Conservation (phyloP, 1,284 basidiomycete genomes). For the Peniophora sp. region DNA sequence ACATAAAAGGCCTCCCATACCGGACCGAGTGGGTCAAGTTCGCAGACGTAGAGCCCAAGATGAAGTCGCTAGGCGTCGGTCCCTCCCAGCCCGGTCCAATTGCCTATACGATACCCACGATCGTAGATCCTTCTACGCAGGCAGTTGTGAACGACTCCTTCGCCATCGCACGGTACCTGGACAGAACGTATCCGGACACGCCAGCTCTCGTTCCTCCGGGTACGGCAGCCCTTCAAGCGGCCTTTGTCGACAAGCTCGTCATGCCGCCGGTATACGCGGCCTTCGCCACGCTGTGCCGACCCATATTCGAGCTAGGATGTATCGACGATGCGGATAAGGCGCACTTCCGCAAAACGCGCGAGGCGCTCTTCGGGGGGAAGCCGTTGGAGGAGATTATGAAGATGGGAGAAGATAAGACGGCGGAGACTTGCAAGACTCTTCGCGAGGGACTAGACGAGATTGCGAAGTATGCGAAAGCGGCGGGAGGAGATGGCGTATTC, state of each 20-base stretch:
- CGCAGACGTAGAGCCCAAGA: constrained; percentile 19
- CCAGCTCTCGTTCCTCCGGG: constrained; percentile 12
- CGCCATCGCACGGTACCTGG: constrained; percentile 18
- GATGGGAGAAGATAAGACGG: no score
- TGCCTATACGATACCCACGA: constrained; percentile 8
- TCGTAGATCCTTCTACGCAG: constrained; percentile 9
- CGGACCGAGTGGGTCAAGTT: constrained; percentile 23
- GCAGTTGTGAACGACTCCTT: constrained; percentile 13
- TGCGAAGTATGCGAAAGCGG: no score
- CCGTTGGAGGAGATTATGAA: no score
- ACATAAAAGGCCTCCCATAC: constrained; percentile 20
- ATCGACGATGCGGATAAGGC: no score
- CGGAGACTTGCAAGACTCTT: no score
- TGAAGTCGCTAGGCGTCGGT: constrained; percentile 16
- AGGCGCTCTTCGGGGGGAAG: no score
- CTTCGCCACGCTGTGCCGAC: no score
- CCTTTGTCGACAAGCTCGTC: constrained; percentile 6
- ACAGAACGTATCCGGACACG: constrained; percentile 16
- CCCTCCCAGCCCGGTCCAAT: constrained; percentile 9
- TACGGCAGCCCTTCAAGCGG: constrained; percentile 10
- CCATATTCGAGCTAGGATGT: no score
- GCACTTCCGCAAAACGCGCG: no score
- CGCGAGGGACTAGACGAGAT: no score
- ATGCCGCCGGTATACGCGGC: no score
- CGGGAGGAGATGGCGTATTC: no score